A percentile compares a stretch with the other conserved stretches of the same genome.
Conservation (phyloP, 495 filamentous ascomycete species). For the Neurospora sp. region DNA sequence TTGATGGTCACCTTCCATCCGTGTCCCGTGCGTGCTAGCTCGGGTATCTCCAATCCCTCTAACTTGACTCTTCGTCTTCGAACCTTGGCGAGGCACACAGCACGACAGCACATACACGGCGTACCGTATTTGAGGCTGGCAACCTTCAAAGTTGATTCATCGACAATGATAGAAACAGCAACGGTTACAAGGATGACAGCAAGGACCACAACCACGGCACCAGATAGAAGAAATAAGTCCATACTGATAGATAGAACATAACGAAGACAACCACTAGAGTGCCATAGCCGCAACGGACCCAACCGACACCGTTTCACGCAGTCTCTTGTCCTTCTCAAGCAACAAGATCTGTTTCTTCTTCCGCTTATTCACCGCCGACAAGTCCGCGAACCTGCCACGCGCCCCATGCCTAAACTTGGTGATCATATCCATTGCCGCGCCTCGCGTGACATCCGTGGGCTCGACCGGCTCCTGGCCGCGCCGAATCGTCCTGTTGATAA, state of each 20-base stretch:
- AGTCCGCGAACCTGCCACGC: conserved; percentile 51
- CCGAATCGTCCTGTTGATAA: conserved; percentile 56
- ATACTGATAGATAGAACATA: background rate
- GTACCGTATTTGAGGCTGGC: background rate
- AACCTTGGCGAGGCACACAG: background rate
- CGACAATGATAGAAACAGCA: background rate
- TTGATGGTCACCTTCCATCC: background rate
- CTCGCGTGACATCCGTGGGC: conserved; percentile 56
- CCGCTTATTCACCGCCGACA: conserved; percentile 40
- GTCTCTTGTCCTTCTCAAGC: conserved; percentile 29
- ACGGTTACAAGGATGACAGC: background rate
- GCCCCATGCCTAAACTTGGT: conserved; percentile 82
- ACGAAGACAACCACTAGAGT: background rate
- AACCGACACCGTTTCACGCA: conserved; percentile 50
- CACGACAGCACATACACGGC: background rate
- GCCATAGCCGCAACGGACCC: conserved; percentile 37
- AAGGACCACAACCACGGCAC: background rate
- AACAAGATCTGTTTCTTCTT: conserved; percentile 31
- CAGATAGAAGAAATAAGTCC: background rate
- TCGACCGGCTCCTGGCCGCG: conserved; percentile 44
- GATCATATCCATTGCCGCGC: conserved; percentile 83
- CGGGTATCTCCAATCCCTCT: background rate
- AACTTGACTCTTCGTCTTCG: background rate
- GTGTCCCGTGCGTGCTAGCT: background rate
- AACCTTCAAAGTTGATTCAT: background rate